phyloP scores from a whole-genome alignment of 257 asterid species.

The Ehretia macrophylla region DNA sequence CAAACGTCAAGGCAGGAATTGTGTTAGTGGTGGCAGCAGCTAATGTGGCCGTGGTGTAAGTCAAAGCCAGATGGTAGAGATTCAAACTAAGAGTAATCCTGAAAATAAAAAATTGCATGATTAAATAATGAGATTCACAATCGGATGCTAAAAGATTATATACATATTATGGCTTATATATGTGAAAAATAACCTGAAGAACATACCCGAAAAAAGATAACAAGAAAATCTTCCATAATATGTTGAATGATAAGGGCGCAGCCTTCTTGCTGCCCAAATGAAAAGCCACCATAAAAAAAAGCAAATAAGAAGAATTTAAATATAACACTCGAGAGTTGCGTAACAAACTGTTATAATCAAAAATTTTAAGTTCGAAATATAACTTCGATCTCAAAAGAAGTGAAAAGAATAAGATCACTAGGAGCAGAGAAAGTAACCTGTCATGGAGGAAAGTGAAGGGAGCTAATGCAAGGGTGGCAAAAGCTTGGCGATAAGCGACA shows the following conservation, averaged over 20 bases:
- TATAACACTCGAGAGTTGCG: background rate
- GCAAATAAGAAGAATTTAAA: background rate
- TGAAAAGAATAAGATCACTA: background rate
- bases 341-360: background rate
- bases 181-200: background rate
- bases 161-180: too few relatives aligned
- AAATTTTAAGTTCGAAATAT: too few relatives aligned
- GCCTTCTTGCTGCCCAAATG: background rate
- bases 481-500: slow-evolving; percentile 36
- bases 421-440: slow-evolving; percentile 11
- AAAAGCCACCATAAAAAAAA: background rate
- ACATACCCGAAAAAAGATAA: slow-evolving; percentile 21
- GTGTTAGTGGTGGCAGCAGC: slow-evolving; percentile 32
- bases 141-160: too few relatives aligned
- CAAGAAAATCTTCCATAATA: slow-evolving; percentile 22
- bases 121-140: too few relatives aligned
- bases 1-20: slow-evolving; percentile 24
- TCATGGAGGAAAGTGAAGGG: slow-evolving; percentile 34
- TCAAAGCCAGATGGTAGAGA: slow-evolving; percentile 31
- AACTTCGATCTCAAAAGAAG: slow-evolving; percentile 12
- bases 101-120: background rate
- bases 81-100: slow-evolving; percentile 34
- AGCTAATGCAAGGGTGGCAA: slow-evolving; percentile 30
- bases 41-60: slow-evolving; percentile 35
- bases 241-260: slow-evolving; percentile 10